Evolutionary conservation across 345 rosid species (phyloP).

Genomic region (Euphorbia lathyris): DNA sequence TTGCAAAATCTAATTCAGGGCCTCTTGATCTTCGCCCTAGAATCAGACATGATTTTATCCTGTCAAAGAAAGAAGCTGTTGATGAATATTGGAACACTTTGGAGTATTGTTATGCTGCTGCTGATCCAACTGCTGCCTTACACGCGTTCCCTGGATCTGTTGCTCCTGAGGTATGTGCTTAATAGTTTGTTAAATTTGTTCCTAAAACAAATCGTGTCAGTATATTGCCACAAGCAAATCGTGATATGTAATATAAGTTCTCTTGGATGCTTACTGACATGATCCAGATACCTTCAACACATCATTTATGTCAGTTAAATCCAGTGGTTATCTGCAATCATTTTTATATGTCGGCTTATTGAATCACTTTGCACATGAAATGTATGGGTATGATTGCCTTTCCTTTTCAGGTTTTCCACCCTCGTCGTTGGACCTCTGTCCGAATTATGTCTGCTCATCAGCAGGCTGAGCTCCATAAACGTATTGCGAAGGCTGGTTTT

Average conservation of each 20-base stretch:
- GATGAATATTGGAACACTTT: slow-evolving; percentile 90
- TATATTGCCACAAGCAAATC: neutral
- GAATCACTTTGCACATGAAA: neutral
- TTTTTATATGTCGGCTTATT: neutral
- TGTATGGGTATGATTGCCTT: neutral
- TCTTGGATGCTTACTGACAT: neutral
- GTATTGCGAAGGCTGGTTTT: slow-evolving; percentile 37
- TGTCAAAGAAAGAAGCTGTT: slow-evolving; percentile 72
- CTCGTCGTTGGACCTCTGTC: slow-evolving; percentile 73
- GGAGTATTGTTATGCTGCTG: slow-evolving; percentile 93
- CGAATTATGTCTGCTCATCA: slow-evolving; percentile 80
- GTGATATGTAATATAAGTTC: neutral
- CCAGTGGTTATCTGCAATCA: neutral
- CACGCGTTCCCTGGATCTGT: slow-evolving; percentile 93
- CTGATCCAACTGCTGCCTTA: slow-evolving; percentile 75
- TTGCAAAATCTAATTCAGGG: slow-evolving; percentile 44
- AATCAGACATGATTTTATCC: slow-evolving; percentile 79
- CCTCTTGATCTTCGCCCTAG: slow-evolving; percentile 88
- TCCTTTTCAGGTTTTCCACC: slow-evolving; percentile 58
- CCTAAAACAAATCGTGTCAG: neutral
- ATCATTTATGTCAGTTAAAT: neutral
- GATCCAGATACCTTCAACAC: neutral
- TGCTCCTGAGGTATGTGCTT: slow-evolving; percentile 70
- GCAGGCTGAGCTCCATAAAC: slow-evolving; percentile 62
- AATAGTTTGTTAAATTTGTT: slow-evolving; percentile 10